Evolutionary conservation across 2,329 filamentous ascomycete genomes (phyloP).

Genomic region (Epichloe scottii): DNA sequence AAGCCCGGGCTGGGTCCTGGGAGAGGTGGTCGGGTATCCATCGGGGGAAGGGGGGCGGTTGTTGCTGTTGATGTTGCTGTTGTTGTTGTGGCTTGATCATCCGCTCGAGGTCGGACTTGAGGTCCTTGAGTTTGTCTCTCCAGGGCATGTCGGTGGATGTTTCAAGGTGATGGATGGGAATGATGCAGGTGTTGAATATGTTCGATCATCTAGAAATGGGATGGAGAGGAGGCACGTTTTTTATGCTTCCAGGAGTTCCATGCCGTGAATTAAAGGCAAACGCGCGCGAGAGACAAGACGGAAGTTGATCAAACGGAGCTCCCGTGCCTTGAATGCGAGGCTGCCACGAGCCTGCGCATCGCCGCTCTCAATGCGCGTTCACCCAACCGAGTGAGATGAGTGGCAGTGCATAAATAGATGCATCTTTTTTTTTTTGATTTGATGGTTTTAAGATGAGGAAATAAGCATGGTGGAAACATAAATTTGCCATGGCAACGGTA

Average conservation of each 20-base stretch:
- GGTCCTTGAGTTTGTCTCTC: conserved; percentile 25
- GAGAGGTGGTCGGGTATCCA: conserved; percentile 8
- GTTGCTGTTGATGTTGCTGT: neutral
- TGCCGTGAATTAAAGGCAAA: too few species aligned
- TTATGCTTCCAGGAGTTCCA: too few species aligned
- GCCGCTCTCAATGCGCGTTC: neutral
- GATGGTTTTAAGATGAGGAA: too few species aligned
- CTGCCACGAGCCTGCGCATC: too few species aligned
- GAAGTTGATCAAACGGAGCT: neutral
- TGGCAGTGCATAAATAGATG: neutral
- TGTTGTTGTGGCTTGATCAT: conserved; percentile 17
- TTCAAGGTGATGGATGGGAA: neutral
- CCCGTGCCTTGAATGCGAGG: neutral
- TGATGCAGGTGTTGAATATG: neutral
- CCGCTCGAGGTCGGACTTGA: conserved; percentile 26
- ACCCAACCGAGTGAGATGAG: neutral
- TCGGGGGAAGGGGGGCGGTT: conserved; percentile 10
- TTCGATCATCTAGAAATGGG: neutral
- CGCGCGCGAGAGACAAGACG: neutral
- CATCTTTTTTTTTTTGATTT: too few species aligned
- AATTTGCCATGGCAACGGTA: too few species aligned
- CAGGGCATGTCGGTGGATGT: conserved; percentile 17
- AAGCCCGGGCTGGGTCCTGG: conserved; percentile 7
- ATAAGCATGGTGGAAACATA: too few species aligned
- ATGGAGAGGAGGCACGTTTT: too few species aligned